Percentiles rank a stretch among this genome's conserved stretches.
Conservation (phyloP, 768 basidiomycete species). For the Kwoniella pini region DNA sequence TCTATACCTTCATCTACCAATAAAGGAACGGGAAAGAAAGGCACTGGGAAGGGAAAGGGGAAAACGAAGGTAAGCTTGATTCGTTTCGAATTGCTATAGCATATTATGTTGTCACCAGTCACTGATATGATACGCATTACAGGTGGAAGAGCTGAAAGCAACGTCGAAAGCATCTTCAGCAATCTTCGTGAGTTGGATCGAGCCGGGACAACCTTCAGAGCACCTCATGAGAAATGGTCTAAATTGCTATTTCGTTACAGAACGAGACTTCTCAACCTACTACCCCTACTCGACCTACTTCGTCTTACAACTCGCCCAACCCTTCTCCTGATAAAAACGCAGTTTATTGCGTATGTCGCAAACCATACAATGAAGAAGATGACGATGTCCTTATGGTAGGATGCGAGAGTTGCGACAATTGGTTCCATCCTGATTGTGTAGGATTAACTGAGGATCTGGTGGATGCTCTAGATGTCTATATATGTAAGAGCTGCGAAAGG, state of each 20-base stretch:
- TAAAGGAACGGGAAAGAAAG: conserved; percentile 10
- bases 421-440: conserved; percentile 49
- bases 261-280: not conserved
- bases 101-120: not conserved
- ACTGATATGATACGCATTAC: not conserved
- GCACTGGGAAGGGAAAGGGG: conserved; percentile 9
- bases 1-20: not conserved
- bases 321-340: conserved; percentile 17
- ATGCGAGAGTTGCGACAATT: conserved; percentile 52
- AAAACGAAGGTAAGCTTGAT: conserved; percentile 20
- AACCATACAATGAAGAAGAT: conserved; percentile 44
- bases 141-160: conserved; percentile 28
- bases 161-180: conserved; percentile 12
- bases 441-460: conserved; percentile 37
- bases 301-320: conserved; percentile 3
- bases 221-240: too few relatives aligned
- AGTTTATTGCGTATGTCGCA: conserved; percentile 47
- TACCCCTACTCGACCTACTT: conserved; percentile 3
- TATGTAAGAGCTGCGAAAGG: conserved; percentile 44
- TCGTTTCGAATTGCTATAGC: not conserved
- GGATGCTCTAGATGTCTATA: conserved; percentile 43
- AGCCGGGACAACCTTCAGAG: not conserved
- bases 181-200: conserved; percentile 6
- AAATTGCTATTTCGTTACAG: conserved; percentile 3
- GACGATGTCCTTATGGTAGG: conserved; percentile 42